Evolutionary conservation across 2,329 filamentous ascomycete genomes (phyloP).

Genomic region (Calonectria hongkongensis): DNA sequence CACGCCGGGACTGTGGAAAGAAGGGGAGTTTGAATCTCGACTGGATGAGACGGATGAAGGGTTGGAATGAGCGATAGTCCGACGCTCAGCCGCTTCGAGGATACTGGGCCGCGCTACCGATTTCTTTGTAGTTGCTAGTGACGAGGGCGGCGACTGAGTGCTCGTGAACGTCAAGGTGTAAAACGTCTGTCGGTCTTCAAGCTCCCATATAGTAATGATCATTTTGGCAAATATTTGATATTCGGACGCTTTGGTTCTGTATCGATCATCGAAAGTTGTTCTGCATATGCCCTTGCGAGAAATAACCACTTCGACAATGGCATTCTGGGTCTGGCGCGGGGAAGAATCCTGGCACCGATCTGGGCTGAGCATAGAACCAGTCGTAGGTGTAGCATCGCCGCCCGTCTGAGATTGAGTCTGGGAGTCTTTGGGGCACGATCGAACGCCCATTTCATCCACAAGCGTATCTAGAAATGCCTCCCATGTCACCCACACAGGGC

Average conservation of each 20-base stretch:
- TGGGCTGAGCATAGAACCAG: slow-evolving; percentile 52
- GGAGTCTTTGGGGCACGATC: slow-evolving; percentile 50
- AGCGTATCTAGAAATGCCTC: slow-evolving; percentile 75
- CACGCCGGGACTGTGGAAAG: slow-evolving; percentile 70
- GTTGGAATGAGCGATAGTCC: slow-evolving; percentile 65
- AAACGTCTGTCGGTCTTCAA: slow-evolving; percentile 80
- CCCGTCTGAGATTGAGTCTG: slow-evolving; percentile 46
- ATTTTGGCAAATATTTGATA: slow-evolving; percentile 78
- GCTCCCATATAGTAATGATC: slow-evolving; percentile 84
- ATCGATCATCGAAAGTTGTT: slow-evolving; percentile 59
- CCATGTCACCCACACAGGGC: slow-evolving; percentile 76
- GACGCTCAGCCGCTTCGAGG: slow-evolving; percentile 68
- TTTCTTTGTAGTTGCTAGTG: slow-evolving; percentile 60
- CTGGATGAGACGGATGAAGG: slow-evolving; percentile 69
- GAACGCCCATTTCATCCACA: slow-evolving; percentile 64
- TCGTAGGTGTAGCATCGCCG: slow-evolving; percentile 63
- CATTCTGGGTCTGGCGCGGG: slow-evolving; percentile 70
- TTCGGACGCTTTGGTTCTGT: slow-evolving; percentile 60
- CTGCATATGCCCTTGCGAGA: slow-evolving; percentile 68
- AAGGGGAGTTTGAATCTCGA: slow-evolving; percentile 68
- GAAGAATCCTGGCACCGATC: slow-evolving; percentile 56
- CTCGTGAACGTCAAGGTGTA: slow-evolving; percentile 86
- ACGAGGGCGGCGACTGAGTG: slow-evolving; percentile 64
- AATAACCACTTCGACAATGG: slow-evolving; percentile 81
- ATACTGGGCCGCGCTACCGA: slow-evolving; percentile 62